Evolutionary conservation across 495 filamentous ascomycete species (phyloP).

Genomic region (Penicillium bovifimosum): DNA sequence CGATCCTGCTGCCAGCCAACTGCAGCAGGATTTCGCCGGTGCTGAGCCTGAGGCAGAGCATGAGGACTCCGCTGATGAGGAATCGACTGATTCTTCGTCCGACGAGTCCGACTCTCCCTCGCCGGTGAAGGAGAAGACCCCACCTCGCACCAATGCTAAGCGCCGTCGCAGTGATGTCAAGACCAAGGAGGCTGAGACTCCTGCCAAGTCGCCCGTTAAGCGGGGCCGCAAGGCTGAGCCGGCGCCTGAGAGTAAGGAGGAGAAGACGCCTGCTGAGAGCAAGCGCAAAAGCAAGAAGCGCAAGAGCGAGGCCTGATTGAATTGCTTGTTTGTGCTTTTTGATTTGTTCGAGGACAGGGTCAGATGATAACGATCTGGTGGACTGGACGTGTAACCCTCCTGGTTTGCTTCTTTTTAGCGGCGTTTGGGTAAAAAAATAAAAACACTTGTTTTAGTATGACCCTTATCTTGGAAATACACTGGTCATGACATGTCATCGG

Average conservation of each 20-base stretch:
- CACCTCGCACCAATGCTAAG: conserved; percentile 44
- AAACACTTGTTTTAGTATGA: not conserved
- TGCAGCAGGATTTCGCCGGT: conserved; percentile 53
- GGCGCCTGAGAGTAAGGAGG: conserved; percentile 52
- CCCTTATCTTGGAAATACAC: not conserved
- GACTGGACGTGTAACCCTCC: conserved; percentile 2
- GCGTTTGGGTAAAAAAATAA: conserved; percentile 2
- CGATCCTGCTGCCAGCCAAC: conserved; percentile 49
- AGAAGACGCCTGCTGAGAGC: conserved; percentile 36
- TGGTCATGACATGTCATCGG: not conserved
- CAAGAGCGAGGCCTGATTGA: conserved; percentile 48
- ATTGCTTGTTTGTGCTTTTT: not conserved
- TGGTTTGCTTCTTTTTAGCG: not conserved
- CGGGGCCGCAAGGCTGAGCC: conserved; percentile 44
- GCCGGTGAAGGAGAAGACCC: conserved; percentile 50
- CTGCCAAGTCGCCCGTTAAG: conserved; percentile 31
- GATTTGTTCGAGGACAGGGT: conserved; percentile 6
- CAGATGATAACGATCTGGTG: conserved; percentile 1
- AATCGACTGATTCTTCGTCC: conserved; percentile 31
- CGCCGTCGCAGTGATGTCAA: conserved; percentile 45
- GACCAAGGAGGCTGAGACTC: conserved; percentile 34
- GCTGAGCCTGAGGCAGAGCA: conserved; percentile 34
- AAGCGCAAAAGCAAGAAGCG: conserved; percentile 63
- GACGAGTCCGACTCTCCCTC: conserved; percentile 43
- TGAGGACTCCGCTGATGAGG: conserved; percentile 31